Base-by-base conservation (phyloP, 2,329 filamentous ascomycete genomes). In the Clonostachys byssicola region DNA sequence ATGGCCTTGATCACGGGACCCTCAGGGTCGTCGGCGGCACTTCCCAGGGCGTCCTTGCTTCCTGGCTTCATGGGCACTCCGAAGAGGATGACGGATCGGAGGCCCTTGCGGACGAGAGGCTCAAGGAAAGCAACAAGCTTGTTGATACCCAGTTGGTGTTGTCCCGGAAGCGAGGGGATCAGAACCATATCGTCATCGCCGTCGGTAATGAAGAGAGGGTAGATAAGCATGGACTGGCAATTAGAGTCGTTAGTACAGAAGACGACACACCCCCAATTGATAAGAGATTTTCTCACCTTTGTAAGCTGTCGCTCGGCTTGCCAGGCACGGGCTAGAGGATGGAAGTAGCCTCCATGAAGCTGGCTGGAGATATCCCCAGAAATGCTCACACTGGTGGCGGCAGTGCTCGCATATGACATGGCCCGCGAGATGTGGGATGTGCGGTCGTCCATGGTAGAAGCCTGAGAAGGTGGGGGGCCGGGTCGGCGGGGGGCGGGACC, bases 181-280 rank as follows among this genome's bases (percentile, higher is more conserved):
- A 88, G 77, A 13, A 86, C 88, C 72, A 96, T 89, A 72, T 97
- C 92, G 60, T 97, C 89, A 35, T 92, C 88, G 61, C 89, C 83
- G 68, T 99, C 94, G 60, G 94, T 95, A 54, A 99, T 83, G 74
- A 99, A 99, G 55, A 99, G 80, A 12, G 94, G 94, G 71, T 95
- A 97, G 61, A 99, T 96, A 60, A 99, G 86, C 94, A 97, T 97
- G 36, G 92, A 94, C 90, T 96, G 59, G 12, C 23, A 30, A 30
- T 9, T 20, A 17, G 14, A 40, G 8, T 10, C 14, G 23, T 30
- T 30, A 40, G 23, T 10, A 40, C 12, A 14, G n/a, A 17, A 5
- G 18, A 17, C 9, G 18, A 14, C 12, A n/a, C 16, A 43, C n/a
- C 34, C 34, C 42, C n/a, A 18, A 33, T 30, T 17, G 34, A 30